These are phyloP conservation scores for Nicotiana knightiana DNA, from an alignment of 257 asterid species.

Conservation along the genomic window DNA sequence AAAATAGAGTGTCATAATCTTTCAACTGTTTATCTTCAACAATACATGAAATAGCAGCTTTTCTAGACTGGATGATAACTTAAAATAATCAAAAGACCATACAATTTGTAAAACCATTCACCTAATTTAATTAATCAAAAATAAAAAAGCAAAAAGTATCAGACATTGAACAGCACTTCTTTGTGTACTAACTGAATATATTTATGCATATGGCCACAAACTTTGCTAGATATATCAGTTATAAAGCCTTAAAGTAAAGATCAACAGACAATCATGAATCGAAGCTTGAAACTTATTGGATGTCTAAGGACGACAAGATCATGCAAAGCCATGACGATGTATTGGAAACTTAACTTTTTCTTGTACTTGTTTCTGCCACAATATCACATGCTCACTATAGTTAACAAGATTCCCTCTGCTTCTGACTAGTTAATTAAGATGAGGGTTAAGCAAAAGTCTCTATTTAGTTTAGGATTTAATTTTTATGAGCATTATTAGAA, in stretches of 20 bases:
- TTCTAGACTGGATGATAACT: no score
- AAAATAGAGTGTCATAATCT: no score
- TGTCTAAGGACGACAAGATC: constrained; percentile 15
- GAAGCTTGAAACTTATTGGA: not conserved
- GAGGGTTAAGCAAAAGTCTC: not conserved
- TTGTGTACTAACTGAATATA: constrained; percentile 4
- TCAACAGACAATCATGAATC: not conserved
- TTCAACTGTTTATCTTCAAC: no score
- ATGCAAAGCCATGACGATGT: constrained; percentile 4
- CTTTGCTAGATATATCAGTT: not conserved
- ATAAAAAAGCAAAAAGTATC: not conserved
- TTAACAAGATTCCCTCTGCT: constrained; percentile 8
- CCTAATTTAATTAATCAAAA: no score
- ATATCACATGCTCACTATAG: constrained; percentile 16
- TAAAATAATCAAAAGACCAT: no score
- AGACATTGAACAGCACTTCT: not conserved
- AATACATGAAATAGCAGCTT: no score
- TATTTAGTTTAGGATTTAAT: not conserved
- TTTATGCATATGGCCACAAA: not conserved
- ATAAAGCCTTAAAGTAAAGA: not conserved
- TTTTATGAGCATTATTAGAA: not conserved
- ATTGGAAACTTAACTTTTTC: constrained; percentile 2
- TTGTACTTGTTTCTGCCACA: constrained; percentile 11
- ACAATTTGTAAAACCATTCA: no score
- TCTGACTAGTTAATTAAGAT: not conserved